A percentile compares a stretch with the other conserved stretches of the same genome.
Evolutionary conservation across 2,329 filamentous ascomycete genomes (phyloP).

Genomic region (Colletotrichum sansevieriae): DNA sequence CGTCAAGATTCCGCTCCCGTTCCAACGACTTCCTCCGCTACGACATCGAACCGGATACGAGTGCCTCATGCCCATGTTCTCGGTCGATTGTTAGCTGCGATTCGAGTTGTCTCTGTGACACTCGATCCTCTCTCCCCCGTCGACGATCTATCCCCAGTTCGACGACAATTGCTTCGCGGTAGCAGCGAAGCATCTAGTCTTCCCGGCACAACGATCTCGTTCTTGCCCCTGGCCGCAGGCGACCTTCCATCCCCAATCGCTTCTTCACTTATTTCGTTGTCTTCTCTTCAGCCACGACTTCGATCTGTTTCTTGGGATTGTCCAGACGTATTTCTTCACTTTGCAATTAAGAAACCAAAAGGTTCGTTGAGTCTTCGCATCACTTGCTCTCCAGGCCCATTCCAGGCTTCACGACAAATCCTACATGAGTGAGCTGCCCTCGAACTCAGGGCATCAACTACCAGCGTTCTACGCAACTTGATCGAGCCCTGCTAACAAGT

Average conservation of each 20-base stretch:
- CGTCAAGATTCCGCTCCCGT: constrained; percentile 12
- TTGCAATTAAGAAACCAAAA: constrained; percentile 31
- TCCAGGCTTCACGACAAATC: background rate
- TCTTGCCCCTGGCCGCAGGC: constrained; percentile 66
- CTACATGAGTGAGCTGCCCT: constrained; percentile 6
- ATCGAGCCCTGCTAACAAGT: constrained; percentile 21
- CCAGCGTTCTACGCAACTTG: background rate
- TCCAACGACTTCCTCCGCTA: constrained; percentile 21
- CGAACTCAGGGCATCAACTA: background rate
- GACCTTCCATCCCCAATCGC: constrained; percentile 63
- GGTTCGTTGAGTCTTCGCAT: constrained; percentile 28
- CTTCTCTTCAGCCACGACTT: constrained; percentile 32
- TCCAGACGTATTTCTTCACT: constrained; percentile 23
- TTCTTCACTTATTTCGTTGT: constrained; percentile 47
- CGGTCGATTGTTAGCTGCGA: constrained; percentile 46
- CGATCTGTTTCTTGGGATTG: constrained; percentile 25
- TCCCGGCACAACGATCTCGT: constrained; percentile 54
- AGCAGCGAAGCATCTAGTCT: constrained; percentile 58
- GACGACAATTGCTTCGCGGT: constrained; percentile 56
- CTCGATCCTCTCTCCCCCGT: constrained; percentile 46
- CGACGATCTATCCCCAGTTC: constrained; percentile 41
- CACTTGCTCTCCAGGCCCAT: background rate
- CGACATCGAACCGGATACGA: constrained; percentile 37
- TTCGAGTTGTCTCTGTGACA: constrained; percentile 51
- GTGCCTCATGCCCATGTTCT: constrained; percentile 49